These are phyloP conservation scores for Aspergillus niger DNA, from an alignment of 2,329 filamentous ascomycete species.

Conservation along the genomic window DNA sequence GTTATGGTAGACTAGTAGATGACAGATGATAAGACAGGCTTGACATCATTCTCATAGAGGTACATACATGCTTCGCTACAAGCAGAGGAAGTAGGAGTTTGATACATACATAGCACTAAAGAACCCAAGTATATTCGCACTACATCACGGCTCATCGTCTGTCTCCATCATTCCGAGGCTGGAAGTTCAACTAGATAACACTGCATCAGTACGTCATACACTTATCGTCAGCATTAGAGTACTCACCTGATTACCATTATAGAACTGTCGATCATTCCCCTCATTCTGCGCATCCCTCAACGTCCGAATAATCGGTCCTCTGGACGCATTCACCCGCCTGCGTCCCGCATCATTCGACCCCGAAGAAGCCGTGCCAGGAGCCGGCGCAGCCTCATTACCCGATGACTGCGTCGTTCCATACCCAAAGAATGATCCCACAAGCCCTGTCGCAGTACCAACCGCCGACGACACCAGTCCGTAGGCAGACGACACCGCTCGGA, in stretches of 20 bases:
- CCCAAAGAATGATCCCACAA: constrained; percentile 49
- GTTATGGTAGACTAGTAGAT: not conserved
- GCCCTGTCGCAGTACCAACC: constrained; percentile 45
- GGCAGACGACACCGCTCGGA: constrained; percentile 44
- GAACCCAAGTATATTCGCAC: not conserved
- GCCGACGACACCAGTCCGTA: constrained; percentile 48
- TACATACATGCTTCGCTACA: not conserved
- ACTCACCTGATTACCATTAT: constrained; percentile 87
- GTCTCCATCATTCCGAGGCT: constrained; percentile 21
- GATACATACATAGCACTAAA: not conserved
- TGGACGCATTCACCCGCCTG: constrained; percentile 17
- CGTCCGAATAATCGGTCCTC: constrained; percentile 51
- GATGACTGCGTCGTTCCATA: constrained; percentile 31
- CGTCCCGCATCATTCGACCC: constrained; percentile 11
- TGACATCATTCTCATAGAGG: not conserved
- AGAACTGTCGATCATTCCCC: constrained; percentile 68
- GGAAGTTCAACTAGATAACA: constrained; percentile 24
- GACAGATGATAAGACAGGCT: not conserved
- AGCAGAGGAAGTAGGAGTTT: not conserved
- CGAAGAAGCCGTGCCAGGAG: constrained; percentile 8
- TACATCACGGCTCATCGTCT: not conserved
- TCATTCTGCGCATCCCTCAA: constrained; percentile 58
- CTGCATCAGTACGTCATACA: not conserved
- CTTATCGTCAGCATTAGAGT: not conserved
- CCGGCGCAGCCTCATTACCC: constrained; percentile 14